Evolutionary conservation across 169 alveolate genomes (phyloP).

Genomic region (Cryptosporidium xiaoi): DNA sequence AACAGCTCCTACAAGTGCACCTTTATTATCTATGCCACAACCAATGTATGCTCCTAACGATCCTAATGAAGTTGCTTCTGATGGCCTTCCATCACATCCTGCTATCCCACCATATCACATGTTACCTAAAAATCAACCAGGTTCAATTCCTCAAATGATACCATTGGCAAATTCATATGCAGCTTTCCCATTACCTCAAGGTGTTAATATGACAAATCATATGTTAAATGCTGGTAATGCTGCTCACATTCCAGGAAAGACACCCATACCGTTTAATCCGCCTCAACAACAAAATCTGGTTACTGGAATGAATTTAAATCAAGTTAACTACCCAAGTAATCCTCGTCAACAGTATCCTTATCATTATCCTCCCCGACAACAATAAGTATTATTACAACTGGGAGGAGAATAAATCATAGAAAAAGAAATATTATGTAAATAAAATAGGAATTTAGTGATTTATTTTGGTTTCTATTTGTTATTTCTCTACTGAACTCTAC

Average conservation of each 20-base stretch:
- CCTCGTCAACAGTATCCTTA: conserved; percentile 48
- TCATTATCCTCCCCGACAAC: conserved; percentile 71
- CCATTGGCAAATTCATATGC: conserved; percentile 72
- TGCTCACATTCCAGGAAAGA: conserved; percentile 73
- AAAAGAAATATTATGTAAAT: too few species aligned
- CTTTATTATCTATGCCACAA: conserved; percentile 66
- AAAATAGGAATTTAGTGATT: too few species aligned
- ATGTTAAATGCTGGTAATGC: conserved; percentile 63
- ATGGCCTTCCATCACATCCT: conserved; percentile 72
- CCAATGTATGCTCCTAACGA: conserved; percentile 64
- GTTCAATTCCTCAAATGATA: conserved; percentile 74
- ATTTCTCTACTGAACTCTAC: too few species aligned
- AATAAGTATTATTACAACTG: neutral
- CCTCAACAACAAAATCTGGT: conserved; percentile 55
- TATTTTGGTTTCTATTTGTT: too few species aligned
- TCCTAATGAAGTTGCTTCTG: conserved; percentile 64
- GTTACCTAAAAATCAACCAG: conserved; percentile 72
- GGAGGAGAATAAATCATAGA: too few species aligned
- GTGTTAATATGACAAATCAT: conserved; percentile 55
- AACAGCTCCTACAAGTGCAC: conserved; percentile 73
- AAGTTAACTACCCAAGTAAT: conserved; percentile 18
- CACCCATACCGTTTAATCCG: conserved; percentile 71
- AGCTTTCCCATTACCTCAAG: conserved; percentile 73
- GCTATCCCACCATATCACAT: conserved; percentile 74
- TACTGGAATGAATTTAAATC: conserved; percentile 54